Evolutionary conservation across 352 stramenopile genomes (phyloP).

Genomic region (Globisporangium carolinianum): DNA sequence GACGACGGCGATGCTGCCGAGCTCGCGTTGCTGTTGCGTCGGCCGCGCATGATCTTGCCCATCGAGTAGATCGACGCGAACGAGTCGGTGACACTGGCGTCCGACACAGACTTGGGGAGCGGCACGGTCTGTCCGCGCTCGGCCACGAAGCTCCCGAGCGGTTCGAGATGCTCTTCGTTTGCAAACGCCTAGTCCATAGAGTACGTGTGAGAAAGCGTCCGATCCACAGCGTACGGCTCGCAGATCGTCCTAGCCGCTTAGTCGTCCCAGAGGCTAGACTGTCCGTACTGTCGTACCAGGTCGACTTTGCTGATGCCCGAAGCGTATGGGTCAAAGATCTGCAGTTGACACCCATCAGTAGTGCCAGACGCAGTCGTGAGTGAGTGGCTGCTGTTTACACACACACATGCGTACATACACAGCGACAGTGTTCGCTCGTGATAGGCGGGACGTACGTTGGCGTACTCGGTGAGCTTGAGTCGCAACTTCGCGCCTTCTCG

Average conservation of each 20-base stretch:
- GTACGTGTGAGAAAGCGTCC: not conserved
- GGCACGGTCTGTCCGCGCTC: conserved; percentile 69
- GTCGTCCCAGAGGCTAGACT: too few relatives aligned
- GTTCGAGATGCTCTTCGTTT: conserved; percentile 76
- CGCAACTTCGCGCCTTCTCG: conserved; percentile 56
- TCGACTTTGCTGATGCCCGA: conserved; percentile 64
- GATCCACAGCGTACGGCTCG: too few relatives aligned
- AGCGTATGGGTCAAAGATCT: conserved; percentile 82
- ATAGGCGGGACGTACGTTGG: conserved; percentile 28
- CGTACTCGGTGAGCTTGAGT: conserved; percentile 53
- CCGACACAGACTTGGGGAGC: conserved; percentile 46
- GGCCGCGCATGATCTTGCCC: conserved; percentile 56
- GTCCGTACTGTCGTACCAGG: conserved; percentile 22
- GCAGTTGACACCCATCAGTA: not conserved
- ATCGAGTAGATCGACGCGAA: conserved; percentile 59
- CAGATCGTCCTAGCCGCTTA: too few relatives aligned
- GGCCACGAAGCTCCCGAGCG: conserved; percentile 61
- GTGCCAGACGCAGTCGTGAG: not conserved
- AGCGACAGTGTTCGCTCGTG: too few relatives aligned
- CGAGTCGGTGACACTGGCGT: conserved; percentile 40
- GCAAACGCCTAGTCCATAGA: conserved; percentile 46
- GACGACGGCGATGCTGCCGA: conserved; percentile 25
- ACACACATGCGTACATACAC: conserved; percentile 19
- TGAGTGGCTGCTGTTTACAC: not conserved
- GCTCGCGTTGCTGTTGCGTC: conserved; percentile 41